Evolutionary conservation across 192 early-diverging fungal genomes (phyloP).

Genomic region (Coemansia sp.): DNA sequence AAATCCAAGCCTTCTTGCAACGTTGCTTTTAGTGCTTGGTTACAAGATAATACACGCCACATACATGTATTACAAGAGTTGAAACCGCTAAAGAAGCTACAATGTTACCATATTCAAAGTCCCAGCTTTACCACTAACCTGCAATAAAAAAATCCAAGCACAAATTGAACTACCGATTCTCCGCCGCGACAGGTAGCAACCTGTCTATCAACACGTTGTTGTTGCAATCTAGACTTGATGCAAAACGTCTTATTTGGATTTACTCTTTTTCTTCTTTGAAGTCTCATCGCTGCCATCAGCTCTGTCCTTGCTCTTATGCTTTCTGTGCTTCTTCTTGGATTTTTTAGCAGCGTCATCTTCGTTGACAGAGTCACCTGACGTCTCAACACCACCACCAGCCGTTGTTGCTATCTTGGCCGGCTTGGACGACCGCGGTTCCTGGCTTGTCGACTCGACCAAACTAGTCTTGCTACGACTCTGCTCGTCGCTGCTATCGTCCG

Average conservation of each 20-base stretch:
- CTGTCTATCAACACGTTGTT: not conserved
- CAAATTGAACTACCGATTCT: not conserved
- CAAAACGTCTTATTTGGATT: not conserved
- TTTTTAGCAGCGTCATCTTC: constrained; percentile 10
- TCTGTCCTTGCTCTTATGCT: constrained; percentile 15
- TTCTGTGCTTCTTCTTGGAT: constrained; percentile 21
- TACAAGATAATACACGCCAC: no score
- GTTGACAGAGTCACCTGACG: not conserved
- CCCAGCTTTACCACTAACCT: no score
- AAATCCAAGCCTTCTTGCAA: not conserved
- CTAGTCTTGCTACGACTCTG: not conserved
- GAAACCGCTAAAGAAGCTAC: no score
- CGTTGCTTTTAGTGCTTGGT: not conserved
- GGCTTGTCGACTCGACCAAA: no score
- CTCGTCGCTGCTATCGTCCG: not conserved
- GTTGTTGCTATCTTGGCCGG: constrained; percentile 1
- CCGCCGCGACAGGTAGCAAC: not conserved
- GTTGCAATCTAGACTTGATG: not conserved
- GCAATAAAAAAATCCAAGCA: no score
- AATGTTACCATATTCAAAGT: no score
- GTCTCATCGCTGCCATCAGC: constrained; percentile 10
- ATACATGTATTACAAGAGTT: no score
- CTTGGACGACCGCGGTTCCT: not conserved
- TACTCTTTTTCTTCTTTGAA: constrained; percentile 26
- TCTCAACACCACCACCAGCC: not conserved